phyloP scores from a whole-genome alignment of 768 basidiomycete species.

The Scleroderma bovista region DNA sequence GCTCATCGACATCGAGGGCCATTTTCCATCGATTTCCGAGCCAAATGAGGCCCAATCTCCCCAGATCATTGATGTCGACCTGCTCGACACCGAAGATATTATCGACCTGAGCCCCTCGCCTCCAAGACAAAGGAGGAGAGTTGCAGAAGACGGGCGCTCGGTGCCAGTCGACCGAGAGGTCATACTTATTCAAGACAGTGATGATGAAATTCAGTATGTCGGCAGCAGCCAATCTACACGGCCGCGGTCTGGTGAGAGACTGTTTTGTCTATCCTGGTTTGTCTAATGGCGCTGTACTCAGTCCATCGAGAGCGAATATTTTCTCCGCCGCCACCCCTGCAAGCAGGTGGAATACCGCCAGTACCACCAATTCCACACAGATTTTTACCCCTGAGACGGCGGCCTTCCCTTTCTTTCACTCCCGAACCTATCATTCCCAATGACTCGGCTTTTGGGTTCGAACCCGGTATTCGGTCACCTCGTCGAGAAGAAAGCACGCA shows the following conservation, averaged over 20 bases:
- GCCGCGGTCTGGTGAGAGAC: conserved; percentile 15
- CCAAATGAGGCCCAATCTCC: conserved; percentile 12
- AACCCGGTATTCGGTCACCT: conserved; percentile 27
- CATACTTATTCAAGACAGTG: conserved; percentile 35
- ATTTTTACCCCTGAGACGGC: conserved; percentile 35
- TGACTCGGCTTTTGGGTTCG: conserved; percentile 48
- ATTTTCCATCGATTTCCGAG: conserved; percentile 6
- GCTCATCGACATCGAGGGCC: conserved; percentile 7
- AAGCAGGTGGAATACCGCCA: conserved; percentile 41
- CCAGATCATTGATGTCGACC: conserved; percentile 43
- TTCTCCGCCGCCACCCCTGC: conserved; percentile 47
- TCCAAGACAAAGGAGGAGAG: conserved; percentile 21
- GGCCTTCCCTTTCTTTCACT: conserved; percentile 23
- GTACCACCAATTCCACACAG: conserved; percentile 45
- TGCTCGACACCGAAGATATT: conserved; percentile 31
- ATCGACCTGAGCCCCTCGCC: conserved; percentile 21
- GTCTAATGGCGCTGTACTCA: conserved; percentile 1
- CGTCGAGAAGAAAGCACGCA: conserved; percentile 19
- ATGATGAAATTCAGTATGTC: conserved; percentile 30
- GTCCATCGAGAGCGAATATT: conserved; percentile 25
- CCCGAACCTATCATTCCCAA: conserved; percentile 47
- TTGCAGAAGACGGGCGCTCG: conserved; percentile 18
- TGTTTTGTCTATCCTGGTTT: neutral
- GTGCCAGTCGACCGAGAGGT: conserved; percentile 16
- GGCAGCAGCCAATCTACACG: conserved; percentile 18